Conservation (phyloP, 306 rosid species). For the Castanea mollissima region DNA sequence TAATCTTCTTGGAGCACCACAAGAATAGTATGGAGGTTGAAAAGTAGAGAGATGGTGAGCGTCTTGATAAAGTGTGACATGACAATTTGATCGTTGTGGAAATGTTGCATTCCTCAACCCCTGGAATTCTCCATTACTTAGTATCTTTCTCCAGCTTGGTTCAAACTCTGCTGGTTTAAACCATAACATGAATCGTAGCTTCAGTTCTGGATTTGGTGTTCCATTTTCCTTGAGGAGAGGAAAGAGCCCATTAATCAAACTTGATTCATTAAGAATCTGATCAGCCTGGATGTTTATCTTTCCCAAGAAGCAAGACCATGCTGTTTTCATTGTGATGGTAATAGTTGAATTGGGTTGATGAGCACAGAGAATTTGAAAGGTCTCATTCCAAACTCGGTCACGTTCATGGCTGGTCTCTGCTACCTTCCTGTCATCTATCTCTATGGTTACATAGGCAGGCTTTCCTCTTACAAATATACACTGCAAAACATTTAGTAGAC, state of each 20-base stretch:
- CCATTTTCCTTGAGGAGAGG: constrained; percentile 78
- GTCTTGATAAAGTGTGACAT: constrained; percentile 88
- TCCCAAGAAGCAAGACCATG: constrained; percentile 59
- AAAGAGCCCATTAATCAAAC: constrained; percentile 64
- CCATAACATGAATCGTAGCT: constrained; percentile 75
- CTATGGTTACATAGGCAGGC: constrained; percentile 69
- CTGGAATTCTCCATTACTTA: constrained; percentile 54
- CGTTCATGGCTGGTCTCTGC: constrained; percentile 59
- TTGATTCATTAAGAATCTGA: constrained; percentile 45
- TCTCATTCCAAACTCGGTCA: constrained; percentile 86
- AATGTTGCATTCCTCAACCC: constrained; percentile 70
- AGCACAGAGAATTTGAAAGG: constrained; percentile 80
- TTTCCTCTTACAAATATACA: constrained; percentile 61
- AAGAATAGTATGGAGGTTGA: constrained; percentile 56
- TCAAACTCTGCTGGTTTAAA: constrained; percentile 73
- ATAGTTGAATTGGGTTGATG: constrained; percentile 55
- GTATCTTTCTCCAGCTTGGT: constrained; percentile 59
- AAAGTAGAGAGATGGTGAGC: constrained; percentile 74
- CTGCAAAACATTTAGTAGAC: constrained; percentile 32
- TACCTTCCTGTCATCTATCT: constrained; percentile 52
- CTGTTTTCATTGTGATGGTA: constrained; percentile 63
- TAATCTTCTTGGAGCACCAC: constrained; percentile 60
- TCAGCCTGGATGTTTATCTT: constrained; percentile 60
- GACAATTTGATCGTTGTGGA: constrained; percentile 71
- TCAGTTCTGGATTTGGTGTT: constrained; percentile 55